phyloP scores from a whole-genome alignment of 306 rosid genomes.

The Castanea mollissima region DNA sequence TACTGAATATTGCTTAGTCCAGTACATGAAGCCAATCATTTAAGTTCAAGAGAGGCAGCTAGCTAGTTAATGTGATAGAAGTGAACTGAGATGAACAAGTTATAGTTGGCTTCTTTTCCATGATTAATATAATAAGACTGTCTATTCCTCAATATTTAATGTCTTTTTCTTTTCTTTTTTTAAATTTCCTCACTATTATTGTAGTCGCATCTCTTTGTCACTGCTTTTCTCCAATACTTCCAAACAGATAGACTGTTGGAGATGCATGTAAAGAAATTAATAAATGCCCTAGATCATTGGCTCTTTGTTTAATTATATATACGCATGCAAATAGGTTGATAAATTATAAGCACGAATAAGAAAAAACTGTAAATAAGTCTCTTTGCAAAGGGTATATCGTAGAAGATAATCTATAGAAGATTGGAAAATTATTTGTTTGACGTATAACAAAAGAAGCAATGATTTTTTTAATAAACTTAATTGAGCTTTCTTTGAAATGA shows the following conservation, averaged over 20 bases:
- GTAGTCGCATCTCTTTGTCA: neutral
- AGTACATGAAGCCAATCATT: too few species aligned
- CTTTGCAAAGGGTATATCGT: neutral
- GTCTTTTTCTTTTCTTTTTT: neutral
- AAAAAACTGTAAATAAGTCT: neutral
- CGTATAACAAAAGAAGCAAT: neutral
- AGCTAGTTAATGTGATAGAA: too few species aligned
- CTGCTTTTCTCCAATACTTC: neutral
- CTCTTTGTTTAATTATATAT: neutral
- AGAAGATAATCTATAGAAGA: neutral
- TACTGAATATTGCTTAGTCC: too few species aligned
- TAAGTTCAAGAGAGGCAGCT: too few species aligned
- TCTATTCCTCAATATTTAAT: too few species aligned
- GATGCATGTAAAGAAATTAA: too few species aligned
- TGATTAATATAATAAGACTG: too few species aligned
- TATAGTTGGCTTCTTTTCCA: too few species aligned
- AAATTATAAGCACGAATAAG: neutral
- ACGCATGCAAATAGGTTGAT: neutral
- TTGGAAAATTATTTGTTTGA: neutral
- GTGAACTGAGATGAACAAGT: too few species aligned
- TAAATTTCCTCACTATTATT: neutral
- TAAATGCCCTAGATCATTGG: neutral
- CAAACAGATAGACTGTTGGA: neutral
- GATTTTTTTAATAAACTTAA: too few species aligned
- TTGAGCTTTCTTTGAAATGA: neutral